Evolutionary conservation across 2,329 filamentous ascomycete genomes (phyloP).

Genomic region (Pseudopithomyces maydicus): DNA sequence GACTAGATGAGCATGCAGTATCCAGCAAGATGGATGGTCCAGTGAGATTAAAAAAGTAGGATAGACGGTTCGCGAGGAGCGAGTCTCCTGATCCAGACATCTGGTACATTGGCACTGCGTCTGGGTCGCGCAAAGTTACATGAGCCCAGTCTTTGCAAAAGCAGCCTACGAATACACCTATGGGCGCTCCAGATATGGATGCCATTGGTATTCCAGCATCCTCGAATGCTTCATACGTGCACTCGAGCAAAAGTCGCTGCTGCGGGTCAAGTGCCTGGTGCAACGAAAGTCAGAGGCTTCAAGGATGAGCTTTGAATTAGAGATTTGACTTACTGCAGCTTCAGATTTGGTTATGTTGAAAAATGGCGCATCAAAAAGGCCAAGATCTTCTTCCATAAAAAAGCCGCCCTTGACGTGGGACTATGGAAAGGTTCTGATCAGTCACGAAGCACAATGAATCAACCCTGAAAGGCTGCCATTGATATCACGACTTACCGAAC

Average conservation of each 20-base stretch:
- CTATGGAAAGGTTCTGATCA: too few species aligned
- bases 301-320: too few species aligned
- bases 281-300: too few species aligned
- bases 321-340: too few species aligned
- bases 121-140: neutral
- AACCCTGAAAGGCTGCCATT: too few species aligned
- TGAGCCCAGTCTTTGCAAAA: neutral
- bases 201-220: neutral
- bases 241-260: neutral
- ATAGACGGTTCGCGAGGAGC: neutral
- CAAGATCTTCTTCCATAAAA: neutral
- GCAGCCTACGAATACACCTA: neutral
- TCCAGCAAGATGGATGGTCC: slow-evolving; percentile 18
- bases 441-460: too few species aligned
- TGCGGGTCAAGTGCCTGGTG: neutral
- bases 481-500: too few species aligned
- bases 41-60: slow-evolving; percentile 15
- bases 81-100: neutral
- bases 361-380: neutral
- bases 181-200: neutral
- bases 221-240: neutral
- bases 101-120: neutral
- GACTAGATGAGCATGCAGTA: slow-evolving; percentile 17
- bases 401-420: neutral
- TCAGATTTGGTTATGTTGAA: neutral